Evolutionary conservation across 371 early-diverging fungal genomes (phyloP).

Genomic region (Mortierella sp.): DNA sequence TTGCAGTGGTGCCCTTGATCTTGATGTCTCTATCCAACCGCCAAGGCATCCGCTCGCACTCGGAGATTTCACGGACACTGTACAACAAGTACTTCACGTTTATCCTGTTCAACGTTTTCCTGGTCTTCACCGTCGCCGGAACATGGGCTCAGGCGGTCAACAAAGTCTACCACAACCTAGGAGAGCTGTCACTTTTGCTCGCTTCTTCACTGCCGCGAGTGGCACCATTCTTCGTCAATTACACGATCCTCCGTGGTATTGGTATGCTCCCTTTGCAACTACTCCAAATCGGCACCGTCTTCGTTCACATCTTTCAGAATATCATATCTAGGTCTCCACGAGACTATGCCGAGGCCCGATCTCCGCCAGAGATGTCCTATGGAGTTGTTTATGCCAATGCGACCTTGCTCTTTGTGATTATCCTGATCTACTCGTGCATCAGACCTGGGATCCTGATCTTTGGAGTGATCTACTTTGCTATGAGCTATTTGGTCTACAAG

Average conservation of each 20-base stretch:
- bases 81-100: conserved; percentile 87
- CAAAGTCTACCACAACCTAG: conserved; percentile 61
- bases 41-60: conserved; percentile 68
- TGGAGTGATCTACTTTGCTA: conserved; percentile 79
- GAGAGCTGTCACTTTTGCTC: conserved; percentile 32
- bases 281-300: conserved; percentile 69
- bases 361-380: conserved; percentile 56
- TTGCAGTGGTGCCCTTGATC: conserved; percentile 71
- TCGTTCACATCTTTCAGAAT: conserved; percentile 54
- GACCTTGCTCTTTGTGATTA: conserved; percentile 83
- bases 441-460: conserved; percentile 88
- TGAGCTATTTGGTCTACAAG: conserved; percentile 83
- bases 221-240: conserved; percentile 85
- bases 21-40: conserved; percentile 69
- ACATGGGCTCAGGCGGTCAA: conserved; percentile 80
- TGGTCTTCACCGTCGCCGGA: conserved; percentile 87
- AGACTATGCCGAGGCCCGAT: conserved; percentile 63
- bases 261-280: conserved; percentile 75
- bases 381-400: conserved; percentile 74
- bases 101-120: conserved; percentile 85
- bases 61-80: conserved; percentile 73
- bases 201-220: conserved; percentile 63
- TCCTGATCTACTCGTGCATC: conserved; percentile 86
- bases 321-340: conserved; percentile 77
- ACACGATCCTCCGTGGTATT: conserved; percentile 72